Base-by-base conservation (phyloP, 2,329 filamentous ascomycete genomes). In the Aspergillus sp. region DNA sequence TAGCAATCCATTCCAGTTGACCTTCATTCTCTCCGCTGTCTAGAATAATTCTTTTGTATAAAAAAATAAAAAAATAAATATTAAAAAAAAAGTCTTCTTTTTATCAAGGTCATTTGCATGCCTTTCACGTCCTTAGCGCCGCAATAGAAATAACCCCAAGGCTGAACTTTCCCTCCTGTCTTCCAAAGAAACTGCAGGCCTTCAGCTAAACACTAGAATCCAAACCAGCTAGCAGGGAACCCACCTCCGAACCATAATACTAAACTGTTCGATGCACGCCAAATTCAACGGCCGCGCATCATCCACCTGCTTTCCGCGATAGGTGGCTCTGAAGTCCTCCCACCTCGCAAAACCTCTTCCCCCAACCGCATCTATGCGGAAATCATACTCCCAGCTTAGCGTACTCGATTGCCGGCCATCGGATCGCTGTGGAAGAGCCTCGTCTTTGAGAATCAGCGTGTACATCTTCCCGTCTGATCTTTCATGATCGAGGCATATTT, bases 161-260 rank as follows among this genome's bases (percentile, higher is more conserved):
- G 3, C 63, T 66, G 44, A 86, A 86, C 3, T 75, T 64, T 3
- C 83, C 83, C 40, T 82, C 66, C 55, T 88, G 82, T 1, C 71
- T 60, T 6, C 78, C 82, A 44, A 88, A 88, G 64, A 85, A 86
- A 57, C 82, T 85, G 44, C 17, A 11, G 36, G 38, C 15, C 41
- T 43, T 26, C 44, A 35, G n/a, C n/a, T 42, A 25, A 17, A 10
- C 32, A 14, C 17, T 17, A 13, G 14, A 12, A n/a, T 15, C 25
- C 15, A 33, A 31, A 25, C 19, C 27, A 30, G 30, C 17, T 15
- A 11, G 27, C 30, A 8, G 29, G 13, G 13, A 25, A 41, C 64
- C 37, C 57, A 85, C 83, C 84, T 91, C 53, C 85, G 66, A 68
- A 82, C 82, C 84, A 91, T 88, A 37, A 91, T 67, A 31, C 77